Evolutionary conservation across 495 filamentous ascomycete genomes (phyloP).

Genomic region (Penicillium pulvis): DNA sequence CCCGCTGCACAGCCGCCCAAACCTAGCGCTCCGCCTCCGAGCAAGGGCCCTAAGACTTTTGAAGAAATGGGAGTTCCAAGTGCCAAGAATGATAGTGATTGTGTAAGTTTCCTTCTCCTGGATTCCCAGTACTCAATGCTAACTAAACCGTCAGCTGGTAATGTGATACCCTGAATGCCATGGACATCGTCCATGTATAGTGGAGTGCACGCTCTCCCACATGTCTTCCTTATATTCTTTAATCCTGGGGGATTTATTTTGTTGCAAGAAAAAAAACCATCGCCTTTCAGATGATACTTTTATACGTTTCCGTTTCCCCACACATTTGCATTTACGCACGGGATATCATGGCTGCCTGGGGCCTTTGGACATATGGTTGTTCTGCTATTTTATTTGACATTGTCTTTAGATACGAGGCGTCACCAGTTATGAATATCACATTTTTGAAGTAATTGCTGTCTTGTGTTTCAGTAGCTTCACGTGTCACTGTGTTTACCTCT

Average conservation of each 20-base stretch:
- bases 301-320: conserved; percentile 9
- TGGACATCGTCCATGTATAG: conserved; percentile 14
- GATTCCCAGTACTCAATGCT: conserved; percentile 20
- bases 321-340: conserved; percentile 30
- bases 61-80: conserved; percentile 95
- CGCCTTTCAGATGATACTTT: conserved; percentile 16
- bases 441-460: not conserved
- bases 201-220: conserved; percentile 12
- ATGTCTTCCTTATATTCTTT: conserved; percentile 19
- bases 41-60: conserved; percentile 92
- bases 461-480: not conserved
- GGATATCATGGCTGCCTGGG: conserved; percentile 20
- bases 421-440: conserved; percentile 12
- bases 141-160: conserved; percentile 49
- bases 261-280: conserved; percentile 14
- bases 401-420: conserved; percentile 24
- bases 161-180: conserved; percentile 56
- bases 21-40: conserved; percentile 49
- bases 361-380: conserved; percentile 31
- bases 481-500: not conserved
- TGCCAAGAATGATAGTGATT: conserved; percentile 79
- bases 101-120: conserved; percentile 65
- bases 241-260: conserved; percentile 16
- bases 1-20: conserved; percentile 34
- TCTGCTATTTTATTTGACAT: conserved; percentile 13